Percentiles rank a stretch among this genome's conserved stretches.
These are phyloP conservation scores for Platanthera guangdongensis DNA, from an alignment of 106 monocot species.

Conservation along the genomic window DNA sequence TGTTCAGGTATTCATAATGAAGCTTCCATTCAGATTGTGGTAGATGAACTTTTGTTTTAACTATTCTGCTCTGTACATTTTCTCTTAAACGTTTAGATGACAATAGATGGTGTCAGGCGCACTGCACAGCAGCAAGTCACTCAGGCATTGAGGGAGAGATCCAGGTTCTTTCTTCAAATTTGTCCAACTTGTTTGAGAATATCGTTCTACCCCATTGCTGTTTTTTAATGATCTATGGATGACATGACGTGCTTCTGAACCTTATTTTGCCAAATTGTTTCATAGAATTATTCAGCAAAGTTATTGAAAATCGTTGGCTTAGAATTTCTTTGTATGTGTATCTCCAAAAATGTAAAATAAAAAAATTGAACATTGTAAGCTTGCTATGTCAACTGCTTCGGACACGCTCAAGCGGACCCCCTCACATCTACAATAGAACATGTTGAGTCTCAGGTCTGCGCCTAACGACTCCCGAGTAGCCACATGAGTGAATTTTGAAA, in stretches of 20 bases:
- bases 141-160: constrained; percentile 59
- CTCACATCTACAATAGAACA: too few species aligned
- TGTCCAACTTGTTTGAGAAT: background rate
- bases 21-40: background rate
- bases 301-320: too few species aligned
- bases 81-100: constrained; percentile 51
- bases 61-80: constrained; percentile 6
- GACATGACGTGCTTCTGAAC: background rate
- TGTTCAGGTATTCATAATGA: constrained; percentile 56
- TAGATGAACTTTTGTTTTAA: constrained; percentile 2
- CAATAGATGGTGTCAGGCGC: constrained; percentile 86
- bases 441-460: too few species aligned
- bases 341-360: too few species aligned
- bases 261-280: background rate
- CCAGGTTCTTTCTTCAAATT: constrained; percentile 55
- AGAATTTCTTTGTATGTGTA: too few species aligned
- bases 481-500: too few species aligned
- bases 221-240: background rate
- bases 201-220: background rate
- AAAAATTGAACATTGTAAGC: too few species aligned
- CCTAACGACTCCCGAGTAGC: too few species aligned
- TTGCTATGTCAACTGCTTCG: too few species aligned
- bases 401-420: too few species aligned
- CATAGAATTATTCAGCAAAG: too few species aligned
- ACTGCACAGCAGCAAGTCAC: constrained; percentile 84